Evolutionary conservation across 257 asterid genomes (phyloP).

Genomic region (Pogostemon cablin): DNA sequence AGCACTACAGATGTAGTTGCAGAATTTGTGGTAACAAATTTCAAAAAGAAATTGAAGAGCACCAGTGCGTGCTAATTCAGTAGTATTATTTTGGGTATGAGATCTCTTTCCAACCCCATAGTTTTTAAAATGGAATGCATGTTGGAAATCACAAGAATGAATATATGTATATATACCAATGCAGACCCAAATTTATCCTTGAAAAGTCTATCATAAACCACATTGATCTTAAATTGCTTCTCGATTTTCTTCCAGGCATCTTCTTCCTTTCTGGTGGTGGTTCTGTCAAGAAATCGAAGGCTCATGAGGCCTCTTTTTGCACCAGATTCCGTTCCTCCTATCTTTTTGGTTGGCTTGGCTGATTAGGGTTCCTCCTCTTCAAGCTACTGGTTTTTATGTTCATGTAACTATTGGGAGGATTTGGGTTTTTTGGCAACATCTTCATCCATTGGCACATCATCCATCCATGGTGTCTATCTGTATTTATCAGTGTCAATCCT

Average conservation of each 20-base stretch:
- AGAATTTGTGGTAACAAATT: no score
- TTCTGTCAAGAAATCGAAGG: constrained; percentile 76
- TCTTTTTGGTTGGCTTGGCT: constrained; percentile 30
- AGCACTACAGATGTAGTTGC: no score
- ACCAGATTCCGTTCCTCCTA: constrained; percentile 61
- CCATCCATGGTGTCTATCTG: constrained; percentile 56
- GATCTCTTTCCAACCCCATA: no score
- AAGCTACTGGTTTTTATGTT: constrained; percentile 24
- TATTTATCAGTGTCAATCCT: constrained; percentile 43
- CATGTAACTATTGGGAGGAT: neutral
- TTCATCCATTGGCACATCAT: constrained; percentile 40
- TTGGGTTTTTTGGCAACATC: constrained; percentile 25
- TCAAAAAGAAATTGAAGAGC: no score
- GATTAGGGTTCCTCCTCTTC: constrained; percentile 37
- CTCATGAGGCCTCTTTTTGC: constrained; percentile 67
- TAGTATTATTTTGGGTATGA: no score
- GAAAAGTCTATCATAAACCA: constrained; percentile 51
- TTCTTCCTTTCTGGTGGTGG: constrained; percentile 73
- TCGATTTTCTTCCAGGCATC: constrained; percentile 76
- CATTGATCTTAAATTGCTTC: constrained; percentile 56
- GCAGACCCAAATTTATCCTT: constrained; percentile 84
- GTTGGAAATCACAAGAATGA: no score
- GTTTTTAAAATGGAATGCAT: no score
- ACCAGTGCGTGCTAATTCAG: no score
- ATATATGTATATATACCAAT: constrained; percentile 52